Conservation (phyloP, 371 early-diverging fungal species). For the Mucor piriformis region DNA sequence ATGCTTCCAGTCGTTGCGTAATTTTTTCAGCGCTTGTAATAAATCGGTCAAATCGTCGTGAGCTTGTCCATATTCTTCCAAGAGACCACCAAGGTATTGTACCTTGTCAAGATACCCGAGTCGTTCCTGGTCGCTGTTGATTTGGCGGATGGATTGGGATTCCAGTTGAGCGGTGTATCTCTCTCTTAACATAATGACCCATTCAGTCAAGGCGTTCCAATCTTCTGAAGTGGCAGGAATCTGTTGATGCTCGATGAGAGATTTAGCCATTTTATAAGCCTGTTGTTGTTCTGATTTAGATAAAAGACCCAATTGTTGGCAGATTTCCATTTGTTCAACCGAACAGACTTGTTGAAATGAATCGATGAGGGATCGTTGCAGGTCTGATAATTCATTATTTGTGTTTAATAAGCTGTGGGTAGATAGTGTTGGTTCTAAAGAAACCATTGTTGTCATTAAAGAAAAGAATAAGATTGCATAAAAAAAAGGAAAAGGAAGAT, state of each 20-base stretch:
- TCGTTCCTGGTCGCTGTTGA: slow-evolving; percentile 23
- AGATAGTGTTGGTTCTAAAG: not conserved
- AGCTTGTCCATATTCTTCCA: slow-evolving; percentile 33
- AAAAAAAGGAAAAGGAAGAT: not conserved
- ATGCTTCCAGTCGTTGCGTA: slow-evolving; percentile 35
- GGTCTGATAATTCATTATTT: not conserved
- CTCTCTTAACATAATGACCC: slow-evolving; percentile 29
- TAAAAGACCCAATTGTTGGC: slow-evolving; percentile 23
- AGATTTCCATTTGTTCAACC: slow-evolving; percentile 32
- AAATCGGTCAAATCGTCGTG: slow-evolving; percentile 35
- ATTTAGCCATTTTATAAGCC: slow-evolving; percentile 24
- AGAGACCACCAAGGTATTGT: slow-evolving; percentile 10
- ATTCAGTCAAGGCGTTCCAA: slow-evolving; percentile 28
- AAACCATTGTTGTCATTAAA: not conserved
- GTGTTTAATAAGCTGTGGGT: not conserved
- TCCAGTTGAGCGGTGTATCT: slow-evolving; percentile 28
- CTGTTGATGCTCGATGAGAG: slow-evolving; percentile 21
- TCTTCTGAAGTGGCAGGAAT: slow-evolving; percentile 15
- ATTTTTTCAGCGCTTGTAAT: slow-evolving; percentile 22
- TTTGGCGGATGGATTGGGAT: slow-evolving; percentile 21
- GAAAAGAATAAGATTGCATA: not conserved
- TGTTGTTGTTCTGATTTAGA: slow-evolving; percentile 32
- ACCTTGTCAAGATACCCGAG: slow-evolving; percentile 23
- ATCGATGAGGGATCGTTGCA: slow-evolving; percentile 21
- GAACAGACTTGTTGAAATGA: slow-evolving; percentile 32